phyloP scores from a whole-genome alignment of 2,329 filamentous ascomycete genomes.

The Hypoxylon sp. region DNA sequence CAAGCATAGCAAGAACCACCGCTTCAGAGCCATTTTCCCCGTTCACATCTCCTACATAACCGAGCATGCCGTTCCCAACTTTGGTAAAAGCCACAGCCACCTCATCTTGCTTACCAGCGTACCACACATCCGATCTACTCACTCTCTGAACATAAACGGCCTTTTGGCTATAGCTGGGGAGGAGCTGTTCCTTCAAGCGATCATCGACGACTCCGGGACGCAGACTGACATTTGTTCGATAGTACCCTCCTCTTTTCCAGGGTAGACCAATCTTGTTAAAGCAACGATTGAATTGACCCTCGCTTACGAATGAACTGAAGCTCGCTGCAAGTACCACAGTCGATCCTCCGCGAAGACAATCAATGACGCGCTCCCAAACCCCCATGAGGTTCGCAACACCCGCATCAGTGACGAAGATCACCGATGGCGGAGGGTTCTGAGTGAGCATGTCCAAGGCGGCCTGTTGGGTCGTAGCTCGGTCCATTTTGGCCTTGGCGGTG shows the following conservation, averaged over 20 bases:
- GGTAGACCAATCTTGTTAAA: slow-evolving; percentile 50
- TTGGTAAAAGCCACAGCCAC: slow-evolving; percentile 47
- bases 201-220: slow-evolving; percentile 40
- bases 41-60: slow-evolving; percentile 54
- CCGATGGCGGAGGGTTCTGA: slow-evolving; percentile 20
- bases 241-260: slow-evolving; percentile 45
- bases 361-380: slow-evolving; percentile 20
- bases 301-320: slow-evolving; percentile 19
- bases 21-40: slow-evolving; percentile 40
- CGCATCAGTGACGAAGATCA: slow-evolving; percentile 18
- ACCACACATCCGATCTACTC: slow-evolving; percentile 46
- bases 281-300: slow-evolving; percentile 17
- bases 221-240: slow-evolving; percentile 41
- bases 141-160: slow-evolving; percentile 45
- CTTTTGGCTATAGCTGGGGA: slow-evolving; percentile 49
- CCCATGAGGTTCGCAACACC: slow-evolving; percentile 4
- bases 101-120: slow-evolving; percentile 34
- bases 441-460: slow-evolving; percentile 18
- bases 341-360: slow-evolving; percentile 21
- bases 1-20: slow-evolving; percentile 52
- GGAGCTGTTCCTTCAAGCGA: slow-evolving; percentile 40
- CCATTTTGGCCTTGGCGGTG: slow-evolving; percentile 13
- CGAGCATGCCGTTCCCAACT: slow-evolving; percentile 50
- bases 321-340: slow-evolving; percentile 17
- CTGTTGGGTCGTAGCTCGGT: slow-evolving; percentile 20